Evolutionary conservation across 192 early-diverging fungal species (phyloP), one percentile per base, ranked within the genome.

Genomic region (Rhizoclosmatium sp.): DNA sequence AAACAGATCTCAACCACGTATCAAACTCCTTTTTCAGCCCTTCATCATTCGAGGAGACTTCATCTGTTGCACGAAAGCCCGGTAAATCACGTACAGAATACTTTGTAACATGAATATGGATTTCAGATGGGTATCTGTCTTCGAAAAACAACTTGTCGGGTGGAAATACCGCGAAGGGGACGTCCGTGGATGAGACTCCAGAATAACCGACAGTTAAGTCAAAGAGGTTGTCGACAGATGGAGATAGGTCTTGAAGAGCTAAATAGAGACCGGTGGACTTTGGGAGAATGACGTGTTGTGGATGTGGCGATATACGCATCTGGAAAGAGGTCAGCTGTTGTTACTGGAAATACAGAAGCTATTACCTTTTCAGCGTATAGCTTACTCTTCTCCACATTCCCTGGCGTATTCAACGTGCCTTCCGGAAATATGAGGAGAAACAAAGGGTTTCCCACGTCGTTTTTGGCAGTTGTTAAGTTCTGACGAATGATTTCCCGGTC

Each of bases 381-480:
- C 70, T 87, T 79, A 7, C 92, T 93, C 19, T 90, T 91, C 65
- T 83, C 86, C 4, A 90, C 88, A 58, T 93, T 94, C 65, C 90
- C 89, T 23, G 90, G 80, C 46, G 94, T 94, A 47, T 95, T 88
- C 16, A 96, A 91, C 14, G 96, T 98, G 70, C 97, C 98, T 84
- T 99, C 98, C 0, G 98, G 98, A 85, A 96, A 99, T n/a, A 99
- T 89, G 21, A 97, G 86, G 39, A 99, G 89, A 96, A 94, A 96
- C 49, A 95, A 84, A n/a, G 96, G 96, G 41, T 90, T 83, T 10
- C 40, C 49, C 4, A 59, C 73, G 76, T 84, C 78, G 58, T 31
- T 45, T 12, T 47, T 73, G 14, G 83, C 79, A n/a, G 83, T 82
- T 12, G 69, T 49, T 42, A 89, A 80, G 48, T 91, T 83, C 10